Evolutionary conservation across 2,329 filamentous ascomycete genomes (phyloP), one percentile per base, ranked within the genome.

Genomic region (Phoma sp.): DNA sequence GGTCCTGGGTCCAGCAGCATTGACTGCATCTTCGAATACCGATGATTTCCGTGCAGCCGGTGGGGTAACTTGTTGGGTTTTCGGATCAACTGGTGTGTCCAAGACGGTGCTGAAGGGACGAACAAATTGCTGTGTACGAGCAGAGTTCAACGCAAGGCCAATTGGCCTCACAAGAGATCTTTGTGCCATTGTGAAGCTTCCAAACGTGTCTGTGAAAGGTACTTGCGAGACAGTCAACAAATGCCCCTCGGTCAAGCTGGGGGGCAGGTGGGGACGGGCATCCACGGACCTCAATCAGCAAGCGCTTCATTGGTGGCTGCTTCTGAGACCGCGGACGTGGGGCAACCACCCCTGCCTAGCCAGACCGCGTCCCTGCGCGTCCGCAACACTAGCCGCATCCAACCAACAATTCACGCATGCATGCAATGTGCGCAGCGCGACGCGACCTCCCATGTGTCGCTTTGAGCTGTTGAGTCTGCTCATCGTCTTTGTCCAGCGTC

Each of bases 1-100:
- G 67, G 87, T 88, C 42, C 91, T 82, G 11, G 90, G 84, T 5
- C 71, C 77, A 1, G 77, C 82, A 18, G 88, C 86, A 37, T 82
- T 79, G 18, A 89, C 80, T 7, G 90, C 89, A 61, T 72, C 59
- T 21, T 71, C 54, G 46, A 74, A 73, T 15, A 69, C 64, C 25
- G 62, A 64, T 15, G 52, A 42, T 53, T 45, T 38, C 28, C 52
- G 53, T 7, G 33, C 32, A 21, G 52, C 29, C 11, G 61, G 48
- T 6, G 60, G 56, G 49, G 60, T 59, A 36, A 57, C 45, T 39
- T 61, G 58, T 54, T 69, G 65, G 37, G 64, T 59, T 17, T 56
- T 49, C 32, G 68, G 59, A 34, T 68, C 53, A 33, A 72, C 50
- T 29, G 69, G 68, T 7, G 61, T 55, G 43, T 73, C 69, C 20